Base-by-base conservation (phyloP, 495 filamentous ascomycete species). In the Xanthoparmelia taractica region DNA sequence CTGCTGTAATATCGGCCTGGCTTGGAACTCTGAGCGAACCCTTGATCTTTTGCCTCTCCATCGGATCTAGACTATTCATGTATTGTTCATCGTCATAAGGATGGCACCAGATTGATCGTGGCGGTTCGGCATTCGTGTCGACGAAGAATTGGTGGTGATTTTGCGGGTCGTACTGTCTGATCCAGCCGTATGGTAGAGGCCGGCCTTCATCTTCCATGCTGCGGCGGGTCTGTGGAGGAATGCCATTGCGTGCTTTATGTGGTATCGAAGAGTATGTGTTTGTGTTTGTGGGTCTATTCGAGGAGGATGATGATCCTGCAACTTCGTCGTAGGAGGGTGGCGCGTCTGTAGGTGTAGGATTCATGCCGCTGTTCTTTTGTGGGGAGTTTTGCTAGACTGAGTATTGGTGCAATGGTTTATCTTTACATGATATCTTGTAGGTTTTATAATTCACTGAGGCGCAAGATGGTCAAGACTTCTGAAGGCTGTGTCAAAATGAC, bases 21-120 rank as follows among this genome's bases (percentile, higher is more conserved):
- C 67, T 77, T 17, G 73, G 69, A n/a, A 68, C 70, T 13, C 70
- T 57, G 33, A 73, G 70, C 7, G 76, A 34, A 18, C 67, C 57
- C 56, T 69, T 66, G 20, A 80, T 69, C 27, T 69, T 69, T 56
- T 74, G 70, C 11, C 78, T 68, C 62, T 80, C 77, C 10, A 68
- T 64, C 7, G 70, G 59, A 25, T 71, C 58, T 3, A 82, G 65
- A 47, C 71, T 73, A 60, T 59, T 55, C 38, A 82, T 69, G 68
- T 76, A 81, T n/a, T n/a, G n/a, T n/a, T n/a, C n/a, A n/a, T 80
- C 79, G 63, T 82, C 79, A 67, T 82, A 80, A 2, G 79, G 79
- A 69, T 82, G 79, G 56, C 74, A 69, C 79, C 79, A 82, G 38
- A 77, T 79, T 36, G 73, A 76, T 31, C 77, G 72, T 2, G 78